Conservation (phyloP, 768 basidiomycete genomes). For the Suillus weaverae region DNA sequence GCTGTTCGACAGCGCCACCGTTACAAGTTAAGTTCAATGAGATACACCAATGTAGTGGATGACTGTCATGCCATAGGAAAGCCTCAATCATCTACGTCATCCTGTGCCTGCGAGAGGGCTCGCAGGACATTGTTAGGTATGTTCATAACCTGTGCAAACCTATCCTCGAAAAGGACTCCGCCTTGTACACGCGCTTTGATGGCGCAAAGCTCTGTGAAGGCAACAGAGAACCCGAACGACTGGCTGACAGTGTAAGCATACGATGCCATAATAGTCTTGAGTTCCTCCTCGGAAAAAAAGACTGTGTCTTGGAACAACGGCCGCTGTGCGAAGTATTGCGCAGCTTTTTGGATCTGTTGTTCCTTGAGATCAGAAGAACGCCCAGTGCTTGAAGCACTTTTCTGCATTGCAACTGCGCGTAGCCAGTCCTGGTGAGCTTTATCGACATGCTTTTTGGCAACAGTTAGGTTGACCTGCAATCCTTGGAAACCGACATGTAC, state of each 20-base stretch:
- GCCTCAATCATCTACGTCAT: conserved; percentile 7
- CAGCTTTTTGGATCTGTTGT: conserved; percentile 16
- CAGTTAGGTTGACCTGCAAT: conserved; percentile 38
- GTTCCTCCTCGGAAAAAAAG: conserved; percentile 33
- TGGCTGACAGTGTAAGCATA: conserved; percentile 42
- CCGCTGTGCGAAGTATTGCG: conserved; percentile 25
- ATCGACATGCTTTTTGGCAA: conserved; percentile 43
- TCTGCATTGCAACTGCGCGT: conserved; percentile 10
- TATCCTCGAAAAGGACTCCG: conserved; percentile 16
- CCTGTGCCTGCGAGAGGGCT: conserved; percentile 18
- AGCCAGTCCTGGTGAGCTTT: conserved; percentile 19
- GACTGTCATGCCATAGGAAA: background rate
- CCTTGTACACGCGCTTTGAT: conserved; percentile 53
- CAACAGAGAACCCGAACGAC: conserved; percentile 53
- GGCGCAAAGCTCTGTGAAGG: conserved; percentile 49
- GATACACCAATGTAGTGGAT: background rate
- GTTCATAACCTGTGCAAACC: conserved; percentile 28
- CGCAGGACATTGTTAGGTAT: conserved; percentile 22
- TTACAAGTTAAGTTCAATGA: background rate
- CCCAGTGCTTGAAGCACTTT: conserved; percentile 3
- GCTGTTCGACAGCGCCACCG: too few relatives aligned
- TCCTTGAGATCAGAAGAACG: conserved; percentile 27
- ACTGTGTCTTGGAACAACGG: conserved; percentile 15
- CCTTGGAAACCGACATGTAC: conserved; percentile 9
- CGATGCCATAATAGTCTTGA: conserved; percentile 50